A percentile compares a stretch with the other conserved stretches of the same genome.
Conservation (phyloP, 306 rosid species). For the Arachis stenosperma region DNA sequence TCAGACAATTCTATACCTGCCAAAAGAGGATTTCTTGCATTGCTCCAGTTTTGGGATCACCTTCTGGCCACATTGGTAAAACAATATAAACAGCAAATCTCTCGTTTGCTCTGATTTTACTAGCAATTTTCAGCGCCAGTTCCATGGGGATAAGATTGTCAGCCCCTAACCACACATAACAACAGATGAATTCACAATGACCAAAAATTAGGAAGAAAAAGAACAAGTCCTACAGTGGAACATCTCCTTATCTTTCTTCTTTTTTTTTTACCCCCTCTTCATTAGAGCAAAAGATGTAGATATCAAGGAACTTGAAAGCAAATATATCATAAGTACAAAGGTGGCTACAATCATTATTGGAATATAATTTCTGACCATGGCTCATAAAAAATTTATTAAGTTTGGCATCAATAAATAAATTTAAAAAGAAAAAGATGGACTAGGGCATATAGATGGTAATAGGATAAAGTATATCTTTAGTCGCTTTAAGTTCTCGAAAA, state of each 20-base stretch:
- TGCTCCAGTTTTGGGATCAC: constrained; percentile 77
- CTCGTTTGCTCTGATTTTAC: constrained; percentile 84
- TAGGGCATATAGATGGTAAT: background rate
- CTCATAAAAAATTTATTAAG: background rate
- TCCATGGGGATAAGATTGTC: constrained; percentile 98
- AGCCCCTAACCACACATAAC: constrained; percentile 68
- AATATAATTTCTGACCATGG: background rate
- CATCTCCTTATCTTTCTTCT: constrained; percentile 3
- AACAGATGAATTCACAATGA: constrained; percentile 27
- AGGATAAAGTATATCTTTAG: background rate
- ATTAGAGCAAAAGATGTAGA: constrained; percentile 21
- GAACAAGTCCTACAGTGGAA: constrained; percentile 1
- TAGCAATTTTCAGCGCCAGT: constrained; percentile 83
- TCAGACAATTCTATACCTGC: constrained; percentile 68
- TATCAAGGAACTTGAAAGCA: constrained; percentile 25
- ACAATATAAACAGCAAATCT: constrained; percentile 87
- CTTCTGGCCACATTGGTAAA: constrained; percentile 98
- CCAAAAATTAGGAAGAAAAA: background rate
- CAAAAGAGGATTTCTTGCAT: constrained; percentile 97
- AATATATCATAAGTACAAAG: constrained; percentile 18
- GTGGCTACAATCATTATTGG: background rate
- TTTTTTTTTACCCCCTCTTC: background rate
- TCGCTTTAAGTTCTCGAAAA: too few relatives aligned
- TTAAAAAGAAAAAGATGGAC: background rate
- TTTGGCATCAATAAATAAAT: background rate